These are phyloP conservation scores for Solanum chiquidenum DNA, from an alignment of 257 asterid species.

Conservation along the genomic window DNA sequence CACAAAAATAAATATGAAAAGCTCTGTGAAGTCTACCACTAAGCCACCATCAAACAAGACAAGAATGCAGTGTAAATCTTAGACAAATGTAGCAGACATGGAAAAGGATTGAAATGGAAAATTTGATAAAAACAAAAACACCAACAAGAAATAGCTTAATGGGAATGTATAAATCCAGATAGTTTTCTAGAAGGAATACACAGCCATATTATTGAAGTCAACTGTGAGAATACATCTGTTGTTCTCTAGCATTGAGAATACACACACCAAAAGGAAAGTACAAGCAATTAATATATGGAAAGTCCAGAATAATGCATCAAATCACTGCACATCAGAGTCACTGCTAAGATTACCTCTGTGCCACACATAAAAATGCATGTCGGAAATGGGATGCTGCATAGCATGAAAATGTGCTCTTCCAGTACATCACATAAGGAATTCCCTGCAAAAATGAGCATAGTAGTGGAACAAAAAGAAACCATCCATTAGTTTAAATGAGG, in stretches of 20 bases:
- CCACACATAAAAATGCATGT: slow-evolving; percentile 64
- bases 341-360: slow-evolving; percentile 55
- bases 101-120: background rate
- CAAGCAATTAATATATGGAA: background rate
- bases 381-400: slow-evolving; percentile 78
- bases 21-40: background rate
- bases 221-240: background rate
- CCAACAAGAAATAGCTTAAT: background rate
- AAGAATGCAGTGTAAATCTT: background rate
- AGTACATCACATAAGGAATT: slow-evolving; percentile 67
- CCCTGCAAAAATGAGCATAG: slow-evolving; percentile 46
- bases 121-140: background rate
- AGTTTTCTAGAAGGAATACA: background rate
- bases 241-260: background rate
- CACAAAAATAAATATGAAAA: background rate
- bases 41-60: background rate
- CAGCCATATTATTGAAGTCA: background rate
- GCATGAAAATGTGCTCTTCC: slow-evolving; percentile 63
- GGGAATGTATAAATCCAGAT: background rate
- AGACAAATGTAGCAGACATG: background rate
- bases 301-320: background rate
- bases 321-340: background rate
- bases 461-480: slow-evolving; percentile 2
- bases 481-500: slow-evolving; percentile 1
- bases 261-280: background rate